Percentiles rank a stretch among this genome's conserved stretches.
Evolutionary conservation across 2,329 filamentous ascomycete genomes (phyloP).

Genomic region (Diatrype stigma): DNA sequence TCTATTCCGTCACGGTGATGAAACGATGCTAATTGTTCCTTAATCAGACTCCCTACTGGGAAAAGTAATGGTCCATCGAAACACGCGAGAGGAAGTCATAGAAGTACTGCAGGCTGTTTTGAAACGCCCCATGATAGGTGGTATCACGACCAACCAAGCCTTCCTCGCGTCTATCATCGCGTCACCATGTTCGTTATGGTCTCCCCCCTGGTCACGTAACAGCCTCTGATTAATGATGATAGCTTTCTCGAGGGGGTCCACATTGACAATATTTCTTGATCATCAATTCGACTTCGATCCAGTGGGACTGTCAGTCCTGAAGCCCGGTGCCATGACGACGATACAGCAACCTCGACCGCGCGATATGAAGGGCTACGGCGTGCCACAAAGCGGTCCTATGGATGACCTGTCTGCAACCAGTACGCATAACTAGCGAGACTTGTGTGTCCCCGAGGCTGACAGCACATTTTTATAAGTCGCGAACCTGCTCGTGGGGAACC

Average conservation of each 20-base stretch:
- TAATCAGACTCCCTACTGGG: constrained; percentile 13
- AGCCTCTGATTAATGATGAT: background rate
- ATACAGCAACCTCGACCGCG: constrained; percentile 39
- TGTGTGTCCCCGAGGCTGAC: too few relatives aligned
- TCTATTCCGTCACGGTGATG: background rate
- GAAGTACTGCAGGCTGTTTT: constrained; percentile 3
- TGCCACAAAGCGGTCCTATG: constrained; percentile 39
- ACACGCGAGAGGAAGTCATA: constrained; percentile 7
- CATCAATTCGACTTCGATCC: constrained; percentile 11
- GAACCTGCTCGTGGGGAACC: constrained; percentile 33
- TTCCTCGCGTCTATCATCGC: constrained; percentile 8
- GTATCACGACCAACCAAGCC: constrained; percentile 8
- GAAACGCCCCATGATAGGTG: constrained; percentile 4
- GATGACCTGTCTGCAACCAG: constrained; percentile 28
- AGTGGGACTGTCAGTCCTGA: constrained; percentile 30
- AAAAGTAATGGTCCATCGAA: constrained; percentile 9
- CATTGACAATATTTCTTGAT: constrained; percentile 15
- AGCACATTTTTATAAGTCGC: constrained; percentile 18
- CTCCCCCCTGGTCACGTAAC: background rate
- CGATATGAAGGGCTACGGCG: constrained; percentile 27
- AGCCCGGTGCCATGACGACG: constrained; percentile 31
- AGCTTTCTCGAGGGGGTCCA: constrained; percentile 8
- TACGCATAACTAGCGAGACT: constrained; percentile 1
- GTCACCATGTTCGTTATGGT: constrained; percentile 3
- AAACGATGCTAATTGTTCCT: background rate